phyloP scores from a whole-genome alignment of 78 protist species.

The Dictyostelium capitatum region DNA sequence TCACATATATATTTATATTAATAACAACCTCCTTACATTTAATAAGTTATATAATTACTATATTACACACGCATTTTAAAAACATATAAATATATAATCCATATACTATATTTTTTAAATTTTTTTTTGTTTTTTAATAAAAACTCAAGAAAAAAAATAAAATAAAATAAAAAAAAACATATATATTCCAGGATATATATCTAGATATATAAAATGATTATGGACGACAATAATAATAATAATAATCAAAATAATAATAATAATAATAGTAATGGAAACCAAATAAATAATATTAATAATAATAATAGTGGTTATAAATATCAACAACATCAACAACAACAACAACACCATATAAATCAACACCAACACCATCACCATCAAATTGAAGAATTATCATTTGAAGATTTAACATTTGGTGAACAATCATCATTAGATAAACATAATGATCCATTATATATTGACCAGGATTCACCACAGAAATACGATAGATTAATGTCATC shows the following conservation, averaged over 20 bases:
- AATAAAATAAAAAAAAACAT: background rate
- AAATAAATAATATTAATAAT: background rate
- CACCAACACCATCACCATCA: background rate
- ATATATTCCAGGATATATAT: background rate
- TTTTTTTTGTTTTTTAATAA: background rate
- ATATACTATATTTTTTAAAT: background rate
- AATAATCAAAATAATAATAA: background rate
- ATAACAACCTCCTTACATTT: too few species aligned
- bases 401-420: conserved; percentile 73
- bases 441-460: background rate
- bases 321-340: background rate
- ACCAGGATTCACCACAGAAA: conserved; percentile 19
- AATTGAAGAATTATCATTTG: conserved; percentile 68
- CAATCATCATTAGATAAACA: background rate
- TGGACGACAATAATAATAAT: conserved; percentile 3
- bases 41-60: too few species aligned
- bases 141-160: background rate
- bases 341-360: background rate
- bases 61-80: background rate
- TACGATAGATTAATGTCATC: background rate
- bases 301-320: background rate
- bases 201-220: background rate
- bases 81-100: background rate
- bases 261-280: background rate
- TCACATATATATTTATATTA: too few species aligned